Conservation (phyloP, 345 rosid genomes). For the Murraya paniculata region DNA sequence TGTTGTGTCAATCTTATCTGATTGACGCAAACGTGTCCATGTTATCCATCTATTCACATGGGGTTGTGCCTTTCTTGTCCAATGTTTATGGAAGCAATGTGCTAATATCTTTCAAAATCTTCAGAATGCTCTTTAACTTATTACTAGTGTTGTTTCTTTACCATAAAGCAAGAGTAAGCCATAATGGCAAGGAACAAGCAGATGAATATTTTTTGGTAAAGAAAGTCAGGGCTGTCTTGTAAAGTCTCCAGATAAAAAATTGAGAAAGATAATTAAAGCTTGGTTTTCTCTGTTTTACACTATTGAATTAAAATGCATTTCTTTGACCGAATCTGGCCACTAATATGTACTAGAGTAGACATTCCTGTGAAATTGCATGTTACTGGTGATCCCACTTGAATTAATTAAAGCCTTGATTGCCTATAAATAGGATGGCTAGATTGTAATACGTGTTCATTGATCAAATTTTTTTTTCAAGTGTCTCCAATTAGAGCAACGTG, state of each 20-base stretch:
- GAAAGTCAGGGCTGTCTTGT: not conserved
- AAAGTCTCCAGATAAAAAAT: not conserved
- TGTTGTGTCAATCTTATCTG: constrained; percentile 34
- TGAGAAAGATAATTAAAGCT: not conserved
- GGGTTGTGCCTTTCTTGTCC: constrained; percentile 25
- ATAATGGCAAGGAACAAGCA: not conserved
- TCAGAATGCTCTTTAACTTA: not conserved
- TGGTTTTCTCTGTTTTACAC: not conserved
- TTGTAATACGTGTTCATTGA: not conserved
- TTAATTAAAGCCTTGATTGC: not conserved
- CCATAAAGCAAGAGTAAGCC: not conserved
- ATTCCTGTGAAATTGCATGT: constrained; percentile 3
- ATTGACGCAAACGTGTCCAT: constrained; percentile 6
- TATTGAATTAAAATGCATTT: not conserved
- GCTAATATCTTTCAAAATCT: constrained; percentile 21
- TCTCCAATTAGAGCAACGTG: not conserved
- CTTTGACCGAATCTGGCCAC: constrained; percentile 12
- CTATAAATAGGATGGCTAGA: not conserved
- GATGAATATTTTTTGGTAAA: not conserved
- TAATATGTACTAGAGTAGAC: not conserved
- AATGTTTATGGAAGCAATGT: constrained; percentile 9
- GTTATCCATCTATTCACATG: constrained; percentile 25
- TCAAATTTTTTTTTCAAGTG: not conserved
- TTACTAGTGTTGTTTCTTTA: not conserved
- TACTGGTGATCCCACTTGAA: not conserved